Base-by-base conservation (phyloP, 169 alveolate species). In the Plasmodium inui region DNA sequence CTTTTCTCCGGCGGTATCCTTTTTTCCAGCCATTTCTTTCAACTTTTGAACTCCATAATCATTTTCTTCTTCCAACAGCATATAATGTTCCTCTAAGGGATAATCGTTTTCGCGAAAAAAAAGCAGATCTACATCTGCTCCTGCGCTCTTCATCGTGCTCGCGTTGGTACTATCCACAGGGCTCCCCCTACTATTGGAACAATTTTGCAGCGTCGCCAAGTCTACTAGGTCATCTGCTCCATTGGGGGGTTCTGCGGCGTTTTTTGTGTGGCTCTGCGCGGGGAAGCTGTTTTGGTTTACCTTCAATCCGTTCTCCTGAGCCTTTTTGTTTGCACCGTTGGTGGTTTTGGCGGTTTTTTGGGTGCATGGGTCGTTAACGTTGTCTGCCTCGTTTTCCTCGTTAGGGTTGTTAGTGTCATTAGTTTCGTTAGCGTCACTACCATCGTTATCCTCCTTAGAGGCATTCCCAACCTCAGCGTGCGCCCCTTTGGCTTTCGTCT, bases 141-240 rank as follows among this genome's bases (percentile, higher is more conserved):
- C 70, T 1, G 34, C 70, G 32, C 70, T 57, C 26, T 86, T 70
- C 80, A 34, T n/a, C 61, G 67, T 74, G 61, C 41, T 78, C 30
- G 67, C 22, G 55, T 83, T 83, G 53, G 70, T 0, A 53, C 71
- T 3, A 8, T 82, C 93, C 44, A 73, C 10, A 44, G 17, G 28
- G 79, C 79, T 73, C 3, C 17, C 67, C 41, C 67, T 78, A 39
- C 39, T 73, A n/a, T 41, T 85, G 39, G 55, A 19, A 55, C 79
- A 74, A 53, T 85, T 74, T 12, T 86, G 61, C 39, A 41, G n/a
- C 17, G 71, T 86, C 22, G 55, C 41, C 41, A 76, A 86, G 67
- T 76, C 76, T 9, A 46, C 41, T 22, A 74, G 55, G 50, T 86
- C 71, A 41, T 26, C 80, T 41, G 28, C 93, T 28, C 46, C 80